Conservation (phyloP, 2,329 filamentous ascomycete genomes). For the Tricladium varicosporioides region DNA sequence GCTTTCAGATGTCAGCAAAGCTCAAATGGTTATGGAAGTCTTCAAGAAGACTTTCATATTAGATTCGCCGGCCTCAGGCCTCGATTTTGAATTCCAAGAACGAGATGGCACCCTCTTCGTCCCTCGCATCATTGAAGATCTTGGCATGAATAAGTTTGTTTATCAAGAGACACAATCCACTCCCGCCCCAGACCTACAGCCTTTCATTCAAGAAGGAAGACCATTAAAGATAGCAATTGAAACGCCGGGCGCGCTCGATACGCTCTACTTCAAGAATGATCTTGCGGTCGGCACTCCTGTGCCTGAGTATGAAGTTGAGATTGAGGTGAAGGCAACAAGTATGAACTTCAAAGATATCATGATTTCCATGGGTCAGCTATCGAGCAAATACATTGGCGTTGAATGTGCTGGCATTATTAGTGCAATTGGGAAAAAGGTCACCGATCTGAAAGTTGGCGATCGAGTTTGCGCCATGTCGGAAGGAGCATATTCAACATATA, state of each 20-base stretch:
- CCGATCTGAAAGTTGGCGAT: constrained; percentile 33
- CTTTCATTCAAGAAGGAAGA: constrained; percentile 37
- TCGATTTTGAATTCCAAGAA: constrained; percentile 28
- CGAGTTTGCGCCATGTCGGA: constrained; percentile 34
- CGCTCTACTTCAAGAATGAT: constrained; percentile 29
- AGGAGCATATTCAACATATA: constrained; percentile 34
- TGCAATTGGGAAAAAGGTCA: constrained; percentile 31
- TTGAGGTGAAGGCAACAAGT: constrained; percentile 33
- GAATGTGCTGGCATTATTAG: constrained; percentile 37
- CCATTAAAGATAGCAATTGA: constrained; percentile 26
- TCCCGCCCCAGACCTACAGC: constrained; percentile 36
- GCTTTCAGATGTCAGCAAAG: constrained; percentile 34
- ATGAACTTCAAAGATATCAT: constrained; percentile 39
- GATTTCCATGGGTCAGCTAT: constrained; percentile 36
- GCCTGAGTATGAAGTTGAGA: constrained; percentile 25
- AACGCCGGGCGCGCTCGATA: constrained; percentile 28
- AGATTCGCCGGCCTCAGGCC: not conserved
- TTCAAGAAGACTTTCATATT: constrained; percentile 19
- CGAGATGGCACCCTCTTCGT: constrained; percentile 29
- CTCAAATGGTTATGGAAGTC: constrained; percentile 17
- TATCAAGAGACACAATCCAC: constrained; percentile 42
- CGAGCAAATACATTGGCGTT: constrained; percentile 32
- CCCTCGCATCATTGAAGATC: constrained; percentile 24
- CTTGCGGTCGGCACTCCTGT: constrained; percentile 20
- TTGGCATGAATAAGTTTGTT: constrained; percentile 38